Base-by-base conservation (phyloP, 2,329 filamentous ascomycete genomes). In the Atkinsonella hypoxylon region DNA sequence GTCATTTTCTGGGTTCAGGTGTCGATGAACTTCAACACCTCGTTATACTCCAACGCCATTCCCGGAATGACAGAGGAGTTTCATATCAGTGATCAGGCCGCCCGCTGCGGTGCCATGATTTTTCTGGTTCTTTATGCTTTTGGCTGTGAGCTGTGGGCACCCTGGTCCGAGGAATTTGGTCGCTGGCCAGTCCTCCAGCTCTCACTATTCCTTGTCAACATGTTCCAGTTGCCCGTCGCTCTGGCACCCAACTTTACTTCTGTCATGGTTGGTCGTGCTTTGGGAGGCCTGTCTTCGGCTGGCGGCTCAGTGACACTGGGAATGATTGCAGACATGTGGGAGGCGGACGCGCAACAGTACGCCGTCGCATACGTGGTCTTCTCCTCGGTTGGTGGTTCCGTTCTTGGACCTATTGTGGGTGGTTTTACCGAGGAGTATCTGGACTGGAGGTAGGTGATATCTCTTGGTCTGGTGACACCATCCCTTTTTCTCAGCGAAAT, bases 91-190 rank as follows among this genome's bases (percentile, higher is more conserved):
- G 70, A 70, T 30, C 84, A 88, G 64, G 80, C 77, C 4, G 86
- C 83, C 4, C 79, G 86, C 50, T 77, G 79, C 51, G 87, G 87
- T 62, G 85, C 86, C 53, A 83, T 86, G 69, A 79, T 89, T 55
- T 93, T 91, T 69, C 69, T 94, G 39, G 76, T 93, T 47, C 66
- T 82, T 2, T 93, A 94, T 64, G 87, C 87, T 38, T 90, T 93
- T 62, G 88, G 88, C 36, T 93, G 88, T 64, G 88, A 93, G 65
- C 75, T 91, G 0, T 93, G 88, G 88, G 88, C 88, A 0, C 88
- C 88, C 0, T 93, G 87, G 85, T 86, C 81, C 44, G 88, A 94
- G 64, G 88, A 93, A 60, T 73, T 91, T 47, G 88, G 88, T 18
- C 79, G 88, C 47, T 85, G 82, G 71, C 83, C 83, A 1, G 77